These are phyloP conservation scores for Pseudomonodictys pantanalensis DNA, from an alignment of 495 filamentous ascomycete species.

Conservation along the genomic window DNA sequence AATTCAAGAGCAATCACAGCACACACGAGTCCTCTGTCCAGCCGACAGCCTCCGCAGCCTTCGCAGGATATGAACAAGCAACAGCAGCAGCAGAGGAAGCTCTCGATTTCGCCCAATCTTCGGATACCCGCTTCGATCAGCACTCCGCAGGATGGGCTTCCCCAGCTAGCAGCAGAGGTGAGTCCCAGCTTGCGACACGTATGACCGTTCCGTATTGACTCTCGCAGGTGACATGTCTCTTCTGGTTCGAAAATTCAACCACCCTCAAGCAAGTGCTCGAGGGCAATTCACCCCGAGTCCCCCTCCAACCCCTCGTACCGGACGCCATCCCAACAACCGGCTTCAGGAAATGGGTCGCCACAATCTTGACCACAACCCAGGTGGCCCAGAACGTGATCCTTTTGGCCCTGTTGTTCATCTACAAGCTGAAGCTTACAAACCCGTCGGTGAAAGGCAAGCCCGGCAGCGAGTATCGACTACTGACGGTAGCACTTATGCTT, in stretches of 20 bases:
- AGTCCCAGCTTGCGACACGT: not conserved
- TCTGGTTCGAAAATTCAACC: conserved; percentile 94
- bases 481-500: conserved; percentile 96
- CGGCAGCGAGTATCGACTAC: conserved; percentile 91
- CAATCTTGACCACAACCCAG: conserved; percentile 88
- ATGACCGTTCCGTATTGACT: not conserved
- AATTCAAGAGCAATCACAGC: conserved; percentile 18
- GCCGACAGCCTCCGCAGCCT: conserved; percentile 3
- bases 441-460: conserved; percentile 81
- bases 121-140: conserved; percentile 27
- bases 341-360: conserved; percentile 92
- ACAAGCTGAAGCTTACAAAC: conserved; percentile 86
- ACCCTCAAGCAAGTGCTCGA: conserved; percentile 72
- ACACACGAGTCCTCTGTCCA: conserved; percentile 4
- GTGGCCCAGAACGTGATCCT: conserved; percentile 95
- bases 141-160: conserved; percentile 32
- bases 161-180: conserved; percentile 35
- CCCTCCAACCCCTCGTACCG: conserved; percentile 55
- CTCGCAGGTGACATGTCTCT: conserved; percentile 85
- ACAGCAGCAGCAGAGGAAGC: conserved; percentile 13
- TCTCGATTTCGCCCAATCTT: conserved; percentile 32
- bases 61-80: conserved; percentile 13
- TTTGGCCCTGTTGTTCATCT: conserved; percentile 87
- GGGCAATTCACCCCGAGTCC: conserved; percentile 47
- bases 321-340: conserved; percentile 74